Base-by-base conservation (phyloP, 2,329 filamentous ascomycete species). In the Calonectria naviculata region DNA sequence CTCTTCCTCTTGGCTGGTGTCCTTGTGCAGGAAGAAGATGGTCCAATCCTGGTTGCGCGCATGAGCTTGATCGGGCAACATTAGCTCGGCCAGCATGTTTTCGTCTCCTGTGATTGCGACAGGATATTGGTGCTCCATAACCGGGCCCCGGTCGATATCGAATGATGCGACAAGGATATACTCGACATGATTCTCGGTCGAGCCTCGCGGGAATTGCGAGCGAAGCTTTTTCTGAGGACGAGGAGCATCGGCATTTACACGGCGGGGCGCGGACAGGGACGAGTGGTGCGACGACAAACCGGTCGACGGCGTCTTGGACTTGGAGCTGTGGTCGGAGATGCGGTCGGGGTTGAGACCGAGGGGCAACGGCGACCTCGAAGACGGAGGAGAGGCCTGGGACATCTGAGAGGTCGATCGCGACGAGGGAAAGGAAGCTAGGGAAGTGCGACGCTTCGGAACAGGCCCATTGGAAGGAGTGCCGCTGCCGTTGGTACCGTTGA, bases 111-210 rank as follows among this genome's bases (percentile, higher is more conserved):
- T 98, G 73, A 99, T 98, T 62, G 96, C 92, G 47, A 94, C 93
- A 0, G 97, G 97, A 81, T 96, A 99, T 81, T 99, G 97, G 81
- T 99, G 95, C 81, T 99, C 97, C 97, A 99, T 98, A 78, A 98
- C 92, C 56, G 96, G 96, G 4, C 97, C 97, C 65, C 94, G 92
- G 82, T 98, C 96, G 78, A 98, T 97, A 83, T 98, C 95, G 84
- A 99, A 99, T 3, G 95, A 97, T 5, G 97, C 97, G 66, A 99
- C 97, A 65, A 99, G 88, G 65, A 99, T 98, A 81, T 98, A 99
- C 82, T 99, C 97, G 84, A 99, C 97, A 92, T 99, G 97, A 79
- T 97, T 97, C 82, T 98, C 93, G 7, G 87, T 86, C 13, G 91
- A 89, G 68, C 92, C 88, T n/a, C 91, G 88, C 19, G 93, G 93